phyloP scores from a whole-genome alignment of 2,329 filamentous ascomycete genomes.

The Aspergillus novofumigatus region DNA sequence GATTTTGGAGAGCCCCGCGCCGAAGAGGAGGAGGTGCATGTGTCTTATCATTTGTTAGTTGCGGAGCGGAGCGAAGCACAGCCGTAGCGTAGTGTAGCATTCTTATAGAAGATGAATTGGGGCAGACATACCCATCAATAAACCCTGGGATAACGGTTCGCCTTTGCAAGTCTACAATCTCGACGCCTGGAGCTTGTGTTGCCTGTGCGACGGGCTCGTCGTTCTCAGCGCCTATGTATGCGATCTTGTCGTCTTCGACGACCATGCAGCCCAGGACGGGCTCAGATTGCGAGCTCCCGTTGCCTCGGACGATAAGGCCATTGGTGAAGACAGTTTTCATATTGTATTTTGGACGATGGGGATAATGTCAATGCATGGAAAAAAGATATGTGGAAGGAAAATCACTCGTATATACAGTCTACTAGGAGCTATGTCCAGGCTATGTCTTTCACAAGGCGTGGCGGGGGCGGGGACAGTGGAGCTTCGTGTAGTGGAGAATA shows the following conservation, averaged over 20 bases:
- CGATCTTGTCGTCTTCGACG: slow-evolving; percentile 38
- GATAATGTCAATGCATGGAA: background rate
- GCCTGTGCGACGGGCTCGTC: slow-evolving; percentile 17
- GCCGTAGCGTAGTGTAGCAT: background rate
- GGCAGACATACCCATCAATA: slow-evolving; percentile 46
- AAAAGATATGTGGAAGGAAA: background rate
- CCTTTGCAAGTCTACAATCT: slow-evolving; percentile 30
- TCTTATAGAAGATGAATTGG: too few species aligned
- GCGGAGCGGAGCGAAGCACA: too few species aligned
- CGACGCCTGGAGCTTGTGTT: slow-evolving; percentile 8
- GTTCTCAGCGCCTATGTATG: slow-evolving; percentile 35
- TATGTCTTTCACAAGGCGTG: background rate
- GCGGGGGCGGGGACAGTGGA: background rate
- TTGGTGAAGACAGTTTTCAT: slow-evolving; percentile 19
- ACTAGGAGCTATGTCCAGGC: background rate
- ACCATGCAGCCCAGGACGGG: slow-evolving; percentile 25
- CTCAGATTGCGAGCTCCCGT: background rate
- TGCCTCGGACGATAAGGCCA: slow-evolving; percentile 7
- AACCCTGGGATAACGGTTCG: slow-evolving; percentile 44
- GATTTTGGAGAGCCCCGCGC: slow-evolving; percentile 44
- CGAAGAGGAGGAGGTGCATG: slow-evolving; percentile 44
- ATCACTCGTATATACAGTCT: background rate
- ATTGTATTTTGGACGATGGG: background rate
- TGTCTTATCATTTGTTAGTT: slow-evolving; percentile 8
- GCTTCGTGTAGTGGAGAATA: background rate